phyloP scores from a whole-genome alignment of 208 protist species.

The Phytomonas francai region DNA sequence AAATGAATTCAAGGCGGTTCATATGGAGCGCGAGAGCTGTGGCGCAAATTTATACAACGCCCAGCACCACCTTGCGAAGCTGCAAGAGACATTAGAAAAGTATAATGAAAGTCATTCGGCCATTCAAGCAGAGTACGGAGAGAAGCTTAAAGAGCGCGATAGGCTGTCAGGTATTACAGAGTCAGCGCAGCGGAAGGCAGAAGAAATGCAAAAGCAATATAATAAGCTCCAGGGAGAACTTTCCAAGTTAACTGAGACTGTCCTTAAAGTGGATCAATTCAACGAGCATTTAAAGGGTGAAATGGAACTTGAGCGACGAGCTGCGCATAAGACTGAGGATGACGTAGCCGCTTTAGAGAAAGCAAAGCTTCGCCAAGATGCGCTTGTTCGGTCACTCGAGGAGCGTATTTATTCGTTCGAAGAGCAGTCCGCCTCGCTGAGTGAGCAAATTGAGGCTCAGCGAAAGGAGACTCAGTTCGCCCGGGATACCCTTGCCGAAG shows the following conservation, averaged over 20 bases:
- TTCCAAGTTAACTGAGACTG: conserved; percentile 84
- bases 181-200: conserved; percentile 63
- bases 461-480: conserved; percentile 85
- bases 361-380: conserved; percentile 90
- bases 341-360: conserved; percentile 91
- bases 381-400: conserved; percentile 84
- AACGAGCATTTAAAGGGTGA: conserved; percentile 91
- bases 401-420: conserved; percentile 77
- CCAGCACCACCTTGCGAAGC: conserved; percentile 91
- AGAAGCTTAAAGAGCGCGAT: conserved; percentile 63
- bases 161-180: conserved; percentile 52
- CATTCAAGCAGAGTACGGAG: conserved; percentile 73
- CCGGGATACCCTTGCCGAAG: conserved; percentile 86
- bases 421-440: conserved; percentile 71
- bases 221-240: conserved; percentile 88
- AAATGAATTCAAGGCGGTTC: conserved; percentile 64
- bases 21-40: conserved; percentile 81
- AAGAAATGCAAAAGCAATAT: conserved; percentile 84
- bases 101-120: conserved; percentile 77
- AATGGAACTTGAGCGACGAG: conserved; percentile 91
- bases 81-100: conserved; percentile 90
- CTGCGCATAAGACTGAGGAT: conserved; percentile 93
- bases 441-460: conserved; percentile 86
- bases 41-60: conserved; percentile 94
- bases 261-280: conserved; percentile 91